Evolutionary conservation across 2,329 filamentous ascomycete species (phyloP), one percentile per base, ranked within the genome.

Genomic region (Penicillium italicum): DNA sequence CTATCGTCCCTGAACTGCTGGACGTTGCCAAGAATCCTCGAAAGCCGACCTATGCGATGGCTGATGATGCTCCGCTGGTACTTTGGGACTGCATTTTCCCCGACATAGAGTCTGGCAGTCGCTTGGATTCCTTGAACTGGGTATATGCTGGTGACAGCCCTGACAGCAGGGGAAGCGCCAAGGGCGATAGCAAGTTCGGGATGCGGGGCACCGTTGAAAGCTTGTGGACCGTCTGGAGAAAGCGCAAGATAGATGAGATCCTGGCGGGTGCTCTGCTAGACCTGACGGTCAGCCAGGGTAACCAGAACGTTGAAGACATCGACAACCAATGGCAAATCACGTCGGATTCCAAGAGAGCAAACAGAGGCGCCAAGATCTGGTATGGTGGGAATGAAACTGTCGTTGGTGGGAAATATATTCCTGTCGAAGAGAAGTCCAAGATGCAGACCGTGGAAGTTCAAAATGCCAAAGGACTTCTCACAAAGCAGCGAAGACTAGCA

Each of bases 81-180:
- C 83, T 99, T 6, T 97, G 93, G 93, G 91, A 97, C 75, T 97
- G 93, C 74, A 81, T 95, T 33, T 99, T 97, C 73, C 90, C 90
- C 0, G 75, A 76, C 42, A 68, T 79, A 56, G 73, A 75, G 62
- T 69, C 77, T 64, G 74, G 75, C 30, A 69, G 70, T 48, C 72
- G 79, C 26, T 75, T 79, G 38, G 86, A 94, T 70, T 79, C 81
- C 0, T 70, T 97, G 53, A 71, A 85, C 18, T 99, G 94, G 93
- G 73, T 91, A 0, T 89, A 91, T 72, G 81, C 89, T 1, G 89
- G 89, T 41, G 89, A 93, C 60, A 82, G 86, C 37, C 73, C 77
- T 4, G 68, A 65, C 14, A 65, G 62, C 43, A 65, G 65, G 18
- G 71, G 72, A 48, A 77, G 76, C 20, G 71, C 78, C 34, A 80